Evolutionary conservation across 345 rosid genomes (phyloP), one percentile per base, ranked within the genome.

Genomic region (Salix purpurea): DNA sequence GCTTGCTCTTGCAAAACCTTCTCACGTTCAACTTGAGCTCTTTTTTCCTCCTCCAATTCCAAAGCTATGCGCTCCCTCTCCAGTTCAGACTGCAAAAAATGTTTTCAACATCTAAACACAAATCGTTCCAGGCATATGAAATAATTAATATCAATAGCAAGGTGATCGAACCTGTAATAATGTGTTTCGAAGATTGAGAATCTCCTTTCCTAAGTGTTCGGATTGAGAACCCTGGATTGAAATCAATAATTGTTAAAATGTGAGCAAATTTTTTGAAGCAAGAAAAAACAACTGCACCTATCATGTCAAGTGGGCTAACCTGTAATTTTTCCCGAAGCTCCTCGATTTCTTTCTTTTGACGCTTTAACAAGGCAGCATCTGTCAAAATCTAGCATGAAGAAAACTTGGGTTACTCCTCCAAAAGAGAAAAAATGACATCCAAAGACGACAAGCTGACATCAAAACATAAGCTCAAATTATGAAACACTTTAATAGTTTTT

Each of bases 341-440:
- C 85, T 93, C 99, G 75, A 95, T 95, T 83, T 95, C 99, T 84
- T 90, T 95, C 89, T 95, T 95, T 77, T 93, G 99, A 60, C 99
- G 97, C 88, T 95, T 95, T 77, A 95, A 74, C 76, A 95, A 76
- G 81, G 99, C 99, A 80, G 97, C 97, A 87, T 95, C 97, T 28
- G 97, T 93, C 79, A 93, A 83, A 75, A 95, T 89, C 99, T 95
- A 75, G 52, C 77, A 80, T 34, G 37, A 67, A 76, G 39, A 84
- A 56, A 65, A 79, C 24, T 39, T 39, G 56, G 40, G 37, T 76
- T 46, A 69, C 44, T 52, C n/a, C 64, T 58, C 50, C 70, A 36
- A 64, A 24, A 58, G 78, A 52, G 66, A 21, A 39, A 54, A 16
- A 10, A n/a, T 34, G 18, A 37, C 65, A 62, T 23, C n/a, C 5